phyloP scores from a whole-genome alignment of 306 rosid species.

The Oemleria cerasiformis region DNA sequence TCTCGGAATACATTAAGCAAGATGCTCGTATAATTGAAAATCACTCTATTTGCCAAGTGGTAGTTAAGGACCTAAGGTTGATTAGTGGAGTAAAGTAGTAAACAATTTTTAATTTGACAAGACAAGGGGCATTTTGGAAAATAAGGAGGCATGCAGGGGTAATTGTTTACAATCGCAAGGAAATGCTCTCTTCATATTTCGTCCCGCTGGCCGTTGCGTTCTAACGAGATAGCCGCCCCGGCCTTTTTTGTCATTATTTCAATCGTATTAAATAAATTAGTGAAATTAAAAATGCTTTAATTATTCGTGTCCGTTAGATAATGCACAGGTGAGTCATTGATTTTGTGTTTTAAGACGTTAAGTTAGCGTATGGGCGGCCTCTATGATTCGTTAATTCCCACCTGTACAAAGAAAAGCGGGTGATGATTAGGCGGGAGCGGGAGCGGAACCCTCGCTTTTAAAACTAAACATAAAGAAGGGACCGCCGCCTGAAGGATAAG shows the following conservation, averaged over 20 bases:
- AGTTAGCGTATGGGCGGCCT: neutral
- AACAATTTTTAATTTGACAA: neutral
- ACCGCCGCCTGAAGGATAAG: neutral
- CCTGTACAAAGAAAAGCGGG: too few relatives aligned
- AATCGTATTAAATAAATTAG: neutral
- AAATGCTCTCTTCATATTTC: neutral
- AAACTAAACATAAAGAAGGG: too few relatives aligned
- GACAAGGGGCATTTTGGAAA: neutral
- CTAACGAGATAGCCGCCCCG: neutral
- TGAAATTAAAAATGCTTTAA: neutral
- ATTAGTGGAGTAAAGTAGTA: neutral
- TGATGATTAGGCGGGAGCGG: neutral
- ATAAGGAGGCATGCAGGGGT: conserved; percentile 3
- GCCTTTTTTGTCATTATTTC: conserved; percentile 10
- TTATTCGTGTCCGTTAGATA: too few relatives aligned
- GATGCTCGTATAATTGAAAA: neutral
- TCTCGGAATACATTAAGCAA: neutral
- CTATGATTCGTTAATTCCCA: neutral
- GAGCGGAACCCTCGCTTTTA: too few relatives aligned
- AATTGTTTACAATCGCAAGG: neutral
- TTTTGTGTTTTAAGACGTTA: too few relatives aligned
- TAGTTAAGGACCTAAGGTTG: neutral
- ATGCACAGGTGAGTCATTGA: too few relatives aligned
- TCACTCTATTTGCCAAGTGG: neutral
- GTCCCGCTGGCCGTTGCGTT: neutral